Conservation (phyloP, 192 early-diverging fungal genomes). For the Cladochytrium replicatum region DNA sequence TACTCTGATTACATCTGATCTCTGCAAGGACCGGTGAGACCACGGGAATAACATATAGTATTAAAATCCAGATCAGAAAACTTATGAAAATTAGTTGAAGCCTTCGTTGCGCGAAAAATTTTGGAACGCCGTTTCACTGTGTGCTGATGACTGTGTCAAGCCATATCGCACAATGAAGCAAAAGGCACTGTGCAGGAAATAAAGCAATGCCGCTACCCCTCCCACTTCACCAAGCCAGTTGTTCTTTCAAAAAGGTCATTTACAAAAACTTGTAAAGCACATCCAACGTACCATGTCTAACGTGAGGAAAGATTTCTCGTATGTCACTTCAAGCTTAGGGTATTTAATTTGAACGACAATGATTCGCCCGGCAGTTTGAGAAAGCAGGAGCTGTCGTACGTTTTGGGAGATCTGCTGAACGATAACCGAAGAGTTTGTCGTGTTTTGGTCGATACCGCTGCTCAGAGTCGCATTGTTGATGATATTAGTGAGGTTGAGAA, state of each 20-base stretch:
- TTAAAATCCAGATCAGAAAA: too few relatives aligned
- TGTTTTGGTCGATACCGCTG: not conserved
- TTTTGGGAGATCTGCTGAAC: not conserved
- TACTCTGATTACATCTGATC: too few relatives aligned
- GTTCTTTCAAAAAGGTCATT: too few relatives aligned
- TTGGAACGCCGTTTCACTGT: too few relatives aligned
- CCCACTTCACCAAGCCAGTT: conserved; percentile 7
- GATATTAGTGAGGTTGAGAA: conserved; percentile 5
- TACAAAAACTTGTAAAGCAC: too few relatives aligned
- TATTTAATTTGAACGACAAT: conserved; percentile 24
- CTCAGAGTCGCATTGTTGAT: conserved; percentile 1
- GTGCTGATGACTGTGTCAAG: too few relatives aligned
- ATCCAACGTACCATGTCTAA: conserved; percentile 31
- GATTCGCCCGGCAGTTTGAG: not conserved
- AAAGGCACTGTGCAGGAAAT: not conserved
- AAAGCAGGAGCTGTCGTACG: not conserved
- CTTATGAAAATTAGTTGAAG: too few relatives aligned
- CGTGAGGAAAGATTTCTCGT: conserved; percentile 30
- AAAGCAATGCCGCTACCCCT: not conserved
- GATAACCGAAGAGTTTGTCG: not conserved
- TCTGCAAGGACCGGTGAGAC: too few relatives aligned
- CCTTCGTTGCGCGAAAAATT: too few relatives aligned
- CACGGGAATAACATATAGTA: too few relatives aligned
- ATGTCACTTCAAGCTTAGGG: conserved; percentile 30
- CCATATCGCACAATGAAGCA: too few relatives aligned